Conservation (phyloP, 495 filamentous ascomycete genomes). For the Podospora didyma region DNA sequence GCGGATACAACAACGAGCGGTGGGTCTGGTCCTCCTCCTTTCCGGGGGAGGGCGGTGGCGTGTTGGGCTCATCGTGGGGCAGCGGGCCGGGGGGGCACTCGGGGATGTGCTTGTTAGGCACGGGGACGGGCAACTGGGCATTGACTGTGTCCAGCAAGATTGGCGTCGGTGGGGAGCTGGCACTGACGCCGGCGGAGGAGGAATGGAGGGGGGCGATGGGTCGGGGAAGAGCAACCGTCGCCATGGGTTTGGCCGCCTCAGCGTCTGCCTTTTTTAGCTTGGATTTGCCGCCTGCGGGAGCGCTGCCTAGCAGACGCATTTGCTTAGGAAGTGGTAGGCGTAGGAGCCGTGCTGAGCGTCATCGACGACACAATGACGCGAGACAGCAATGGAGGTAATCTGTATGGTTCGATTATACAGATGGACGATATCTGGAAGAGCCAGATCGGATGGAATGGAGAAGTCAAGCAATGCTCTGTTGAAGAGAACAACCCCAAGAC, state of each 20-base stretch:
- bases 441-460: too few relatives aligned
- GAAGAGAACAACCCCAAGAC: neutral
- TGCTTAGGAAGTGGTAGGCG: neutral
- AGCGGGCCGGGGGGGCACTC: conserved; percentile 75
- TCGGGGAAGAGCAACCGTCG: conserved; percentile 50
- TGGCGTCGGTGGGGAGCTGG: conserved; percentile 45
- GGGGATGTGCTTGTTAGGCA: conserved; percentile 90
- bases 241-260: too few relatives aligned
- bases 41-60: conserved; percentile 62
- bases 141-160: conserved; percentile 45
- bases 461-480: neutral
- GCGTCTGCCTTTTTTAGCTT: neutral
- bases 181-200: conserved; percentile 42
- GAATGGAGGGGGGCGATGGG: conserved; percentile 45
- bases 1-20: conserved; percentile 68
- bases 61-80: conserved; percentile 56
- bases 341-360: neutral
- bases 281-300: neutral
- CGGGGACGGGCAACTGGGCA: conserved; percentile 38
- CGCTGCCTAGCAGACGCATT: too few relatives aligned
- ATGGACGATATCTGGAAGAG: too few relatives aligned
- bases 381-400: neutral
- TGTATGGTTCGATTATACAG: neutral
- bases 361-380: conserved; percentile 15
- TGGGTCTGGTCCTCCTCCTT: conserved; percentile 47